Percentiles rank a stretch among this genome's conserved stretches.
Evolutionary conservation across 805 yeast species (phyloP).

Genomic region (Vanderwaltozyma verrucispora): DNA sequence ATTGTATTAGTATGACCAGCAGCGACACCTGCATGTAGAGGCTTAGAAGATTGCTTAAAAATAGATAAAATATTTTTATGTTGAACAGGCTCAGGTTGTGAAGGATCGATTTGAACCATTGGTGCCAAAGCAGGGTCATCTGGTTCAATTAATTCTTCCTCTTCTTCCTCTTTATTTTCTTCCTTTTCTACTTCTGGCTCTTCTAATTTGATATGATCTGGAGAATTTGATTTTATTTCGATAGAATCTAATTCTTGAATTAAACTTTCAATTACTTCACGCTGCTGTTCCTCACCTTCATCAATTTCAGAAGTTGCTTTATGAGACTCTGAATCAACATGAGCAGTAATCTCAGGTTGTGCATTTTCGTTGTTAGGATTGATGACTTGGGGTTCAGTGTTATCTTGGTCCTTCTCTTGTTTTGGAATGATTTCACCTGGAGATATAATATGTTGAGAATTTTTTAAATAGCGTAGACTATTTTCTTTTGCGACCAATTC

Average conservation of each 20-base stretch:
- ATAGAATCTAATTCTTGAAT: not conserved
- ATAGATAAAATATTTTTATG: not conserved
- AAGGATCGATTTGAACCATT: conserved; percentile 6
- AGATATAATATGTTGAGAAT: conserved; percentile 12
- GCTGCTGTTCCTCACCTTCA: not conserved
- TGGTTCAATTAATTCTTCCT: conserved; percentile 6
- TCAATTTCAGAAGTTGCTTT: too few relatives aligned
- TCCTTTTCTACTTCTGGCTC: not conserved
- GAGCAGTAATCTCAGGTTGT: too few relatives aligned
- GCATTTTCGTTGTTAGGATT: too few relatives aligned
- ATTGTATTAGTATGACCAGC: conserved; percentile 8
- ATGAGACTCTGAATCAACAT: too few relatives aligned
- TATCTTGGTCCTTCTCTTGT: not conserved
- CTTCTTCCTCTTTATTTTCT: conserved; percentile 4
- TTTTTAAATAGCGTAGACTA: conserved; percentile 13
- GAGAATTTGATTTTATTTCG: not conserved
- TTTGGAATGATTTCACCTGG: conserved; percentile 3
- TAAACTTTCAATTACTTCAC: too few relatives aligned
- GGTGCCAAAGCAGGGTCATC: conserved; percentile 9
- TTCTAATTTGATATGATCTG: not conserved
- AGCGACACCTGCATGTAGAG: not conserved
- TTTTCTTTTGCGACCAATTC: conserved; percentile 18
- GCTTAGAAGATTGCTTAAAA: not conserved
- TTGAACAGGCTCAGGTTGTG: not conserved
- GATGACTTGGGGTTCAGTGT: not conserved